These are phyloP conservation scores for Phytophthora pluvialis DNA, from an alignment of 352 stramenopile genomes.

Conservation along the genomic window DNA sequence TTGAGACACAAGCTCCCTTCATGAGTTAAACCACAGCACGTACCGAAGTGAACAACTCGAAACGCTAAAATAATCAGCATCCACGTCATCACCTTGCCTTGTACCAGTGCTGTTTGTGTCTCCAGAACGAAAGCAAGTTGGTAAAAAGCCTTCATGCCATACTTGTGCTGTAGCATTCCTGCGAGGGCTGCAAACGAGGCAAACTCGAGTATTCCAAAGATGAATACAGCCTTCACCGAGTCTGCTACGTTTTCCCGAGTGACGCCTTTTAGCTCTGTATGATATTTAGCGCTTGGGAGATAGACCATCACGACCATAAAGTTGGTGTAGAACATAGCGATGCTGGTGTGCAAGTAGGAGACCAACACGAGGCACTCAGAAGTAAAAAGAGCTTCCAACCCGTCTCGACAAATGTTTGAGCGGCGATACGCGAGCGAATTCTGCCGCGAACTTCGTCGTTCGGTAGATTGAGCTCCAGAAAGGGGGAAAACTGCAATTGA, in stretches of 20 bases:
- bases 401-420: slow-evolving; percentile 23
- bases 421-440: slow-evolving; percentile 5
- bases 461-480: not conserved
- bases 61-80: slow-evolving; percentile 29
- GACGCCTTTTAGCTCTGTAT: too few relatives aligned
- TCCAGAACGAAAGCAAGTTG: slow-evolving; percentile 45
- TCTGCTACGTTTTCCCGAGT: too few relatives aligned
- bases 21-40: not conserved
- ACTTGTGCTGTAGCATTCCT: slow-evolving; percentile 20
- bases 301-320: too few relatives aligned
- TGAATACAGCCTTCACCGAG: too few relatives aligned
- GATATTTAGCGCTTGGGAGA: too few relatives aligned
- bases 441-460: not conserved
- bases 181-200: too few relatives aligned
- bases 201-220: too few relatives aligned
- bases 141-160: slow-evolving; percentile 27
- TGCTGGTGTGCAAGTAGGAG: not conserved
- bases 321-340: too few relatives aligned
- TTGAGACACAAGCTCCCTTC: not conserved
- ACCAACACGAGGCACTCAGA: slow-evolving; percentile 38
- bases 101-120: slow-evolving; percentile 24
- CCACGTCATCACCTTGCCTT: slow-evolving; percentile 42
- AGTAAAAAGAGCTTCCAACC: slow-evolving; percentile 31
- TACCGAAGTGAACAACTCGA: slow-evolving; percentile 39
- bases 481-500: not conserved